Evolutionary conservation across 2,329 filamentous ascomycete species (phyloP), one percentile per base, ranked within the genome.

Genomic region (Aspergillus phoenicis): DNA sequence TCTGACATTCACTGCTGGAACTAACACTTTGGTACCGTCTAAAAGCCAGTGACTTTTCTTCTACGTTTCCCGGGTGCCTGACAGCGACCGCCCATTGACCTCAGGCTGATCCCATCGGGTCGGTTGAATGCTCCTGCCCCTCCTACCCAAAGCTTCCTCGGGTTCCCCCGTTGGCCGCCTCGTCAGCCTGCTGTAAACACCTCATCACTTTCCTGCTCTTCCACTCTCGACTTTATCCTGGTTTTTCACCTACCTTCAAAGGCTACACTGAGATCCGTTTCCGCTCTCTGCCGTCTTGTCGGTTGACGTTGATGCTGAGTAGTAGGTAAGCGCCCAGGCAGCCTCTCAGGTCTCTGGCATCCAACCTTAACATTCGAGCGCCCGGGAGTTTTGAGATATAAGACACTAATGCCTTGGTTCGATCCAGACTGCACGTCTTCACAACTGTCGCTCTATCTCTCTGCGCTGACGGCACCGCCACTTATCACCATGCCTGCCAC

Each of bases 401-500:
- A 20, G 41, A 45, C 5, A 45, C 41, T 45, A 20, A 45, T 33
- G 28, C 26, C 24, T 26, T 49, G 13, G 4, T 49, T 26, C 7
- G 45, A 30, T 28, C 15, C 7, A 51, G 24, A 17, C 47, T 51
- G 26, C 17, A 33, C 26, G 5, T 51, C 26, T 33, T 2, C 15
- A 28, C 5, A 30, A 36, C 10, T 5, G 41, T 43, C 36, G 8
- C 11, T 51, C 17, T 33, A 41, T 30, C 15, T 20, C 20, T 58
- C 22, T 41, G 53, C 36, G 45, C 24, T 15, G 39, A 36, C 33
- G 11, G 51, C 47, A 57, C 48, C 52, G 36, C 33, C 33, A 13
- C 33, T 36, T 15, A 36, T 52, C 59, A 60, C 26, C 55, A 73
- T 73, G 71, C 58, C 66, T 55, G 64, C 65, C 41, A 58, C 49